Base-by-base conservation (phyloP, 371 early-diverging fungal species). In the Syncephalastrum monosporum region DNA sequence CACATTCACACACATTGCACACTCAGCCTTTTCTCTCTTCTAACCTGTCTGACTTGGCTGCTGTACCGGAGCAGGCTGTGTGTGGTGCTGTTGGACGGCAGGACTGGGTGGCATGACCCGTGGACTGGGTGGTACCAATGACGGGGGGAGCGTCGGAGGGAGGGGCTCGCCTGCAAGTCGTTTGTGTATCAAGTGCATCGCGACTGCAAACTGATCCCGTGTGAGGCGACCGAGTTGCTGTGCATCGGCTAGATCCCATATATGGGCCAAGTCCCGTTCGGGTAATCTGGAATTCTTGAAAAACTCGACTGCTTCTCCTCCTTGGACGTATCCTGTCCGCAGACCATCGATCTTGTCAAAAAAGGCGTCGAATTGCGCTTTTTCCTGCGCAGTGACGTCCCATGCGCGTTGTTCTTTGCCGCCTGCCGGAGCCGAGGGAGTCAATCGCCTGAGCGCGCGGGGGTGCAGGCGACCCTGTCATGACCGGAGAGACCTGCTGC, bases 181-280 rank as follows among this genome's bases (percentile, higher is more conserved):
- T n/a, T 83, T 73, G 64, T 90, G 86, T 47, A 96, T 88, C 19
- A 96, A 67, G 72, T 94, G 90, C 94, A 97, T 95, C 4, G 96
- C 95, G n/a, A 94, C 88, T 7, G 94, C 90, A 71, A 96, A 97
- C 69, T 96, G 94, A 62, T 93, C 89, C n/a, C 84, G 59, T 59
- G 89, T 89, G 48, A 97, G 82, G 44, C 86, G 82, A 24, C 94
- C 95, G 47, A 79, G 78, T 52, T 87, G 82, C 48, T 85, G 82
- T 25, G 82, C 85, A 63, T 95, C 95, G 4, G 92, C 86, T 41
- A 96, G 80, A 55, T 81, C 84, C 70, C 96, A 96, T 47, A 96
- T 85, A 43, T 88, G 84, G 13, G 84, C 90, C 42, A 96, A 72
- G 47, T 92, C 91, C 13, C 65, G 53, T 45, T 84, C 83, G 5